Conservation (phyloP, 139 green algal genomes). For the Spirogloea muscicola region DNA sequence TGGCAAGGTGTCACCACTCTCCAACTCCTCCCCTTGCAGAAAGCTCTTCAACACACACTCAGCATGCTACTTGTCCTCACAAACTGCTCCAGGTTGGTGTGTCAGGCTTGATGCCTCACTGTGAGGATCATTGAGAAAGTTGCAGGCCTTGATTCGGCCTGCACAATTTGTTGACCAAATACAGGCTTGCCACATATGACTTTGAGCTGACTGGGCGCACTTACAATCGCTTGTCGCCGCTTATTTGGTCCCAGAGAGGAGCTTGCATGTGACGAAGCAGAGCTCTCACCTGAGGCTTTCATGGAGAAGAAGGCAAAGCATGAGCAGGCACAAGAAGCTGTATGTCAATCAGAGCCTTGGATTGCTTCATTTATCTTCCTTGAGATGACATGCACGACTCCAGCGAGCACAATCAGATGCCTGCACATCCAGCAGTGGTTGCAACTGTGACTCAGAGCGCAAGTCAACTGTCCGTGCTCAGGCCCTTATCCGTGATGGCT, state of each 20-base stretch:
- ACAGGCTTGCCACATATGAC: background rate
- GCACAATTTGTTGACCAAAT: background rate
- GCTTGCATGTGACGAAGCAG: constrained; percentile 4
- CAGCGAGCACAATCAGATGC: background rate
- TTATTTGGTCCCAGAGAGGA: background rate
- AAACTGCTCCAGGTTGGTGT: background rate
- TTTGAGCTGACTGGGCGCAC: background rate
- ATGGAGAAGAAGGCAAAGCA: background rate
- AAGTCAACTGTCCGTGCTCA: background rate
- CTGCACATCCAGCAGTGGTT: background rate
- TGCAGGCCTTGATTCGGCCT: background rate
- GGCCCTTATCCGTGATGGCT: background rate
- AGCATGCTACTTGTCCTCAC: background rate
- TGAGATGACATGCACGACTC: background rate
- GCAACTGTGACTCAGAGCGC: background rate
- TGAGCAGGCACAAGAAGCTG: background rate
- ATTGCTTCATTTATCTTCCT: constrained; percentile 9
- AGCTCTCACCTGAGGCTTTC: background rate
- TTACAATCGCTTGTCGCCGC: background rate
- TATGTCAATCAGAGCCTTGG: constrained; percentile 1
- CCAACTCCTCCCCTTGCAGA: background rate
- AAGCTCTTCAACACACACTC: too few relatives aligned
- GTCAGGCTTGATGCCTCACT: background rate
- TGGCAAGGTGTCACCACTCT: constrained; percentile 5
- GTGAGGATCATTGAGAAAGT: background rate